Conservation (phyloP, 495 filamentous ascomycete species). For the Hypoxylon trugodes region DNA sequence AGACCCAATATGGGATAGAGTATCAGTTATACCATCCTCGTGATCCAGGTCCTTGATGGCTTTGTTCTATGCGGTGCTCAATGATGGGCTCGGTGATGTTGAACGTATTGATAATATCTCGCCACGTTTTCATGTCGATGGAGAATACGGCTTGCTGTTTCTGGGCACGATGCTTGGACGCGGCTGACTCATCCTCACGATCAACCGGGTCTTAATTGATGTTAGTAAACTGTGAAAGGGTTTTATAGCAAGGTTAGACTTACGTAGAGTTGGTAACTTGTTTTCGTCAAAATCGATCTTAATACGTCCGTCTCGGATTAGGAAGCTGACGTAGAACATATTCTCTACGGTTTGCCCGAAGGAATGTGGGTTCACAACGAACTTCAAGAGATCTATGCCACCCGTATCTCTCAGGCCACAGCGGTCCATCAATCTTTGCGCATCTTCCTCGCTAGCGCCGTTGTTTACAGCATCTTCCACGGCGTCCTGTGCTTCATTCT, state of each 20-base stretch:
- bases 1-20: too few species aligned
- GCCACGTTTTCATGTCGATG: slow-evolving; percentile 84
- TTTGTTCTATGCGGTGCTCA: slow-evolving; percentile 75
- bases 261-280: slow-evolving; percentile 76
- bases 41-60: slow-evolving; percentile 60
- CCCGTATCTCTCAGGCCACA: slow-evolving; percentile 67
- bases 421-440: slow-evolving; percentile 55
- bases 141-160: slow-evolving; percentile 86
- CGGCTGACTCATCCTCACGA: slow-evolving; percentile 33
- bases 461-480: slow-evolving; percentile 50
- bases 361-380: slow-evolving; percentile 85
- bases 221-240: slow-evolving; percentile 22
- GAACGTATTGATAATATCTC: slow-evolving; percentile 75
- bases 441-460: slow-evolving; percentile 38
- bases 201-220: slow-evolving; percentile 32
- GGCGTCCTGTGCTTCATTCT: slow-evolving; percentile 50
- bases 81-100: slow-evolving; percentile 82
- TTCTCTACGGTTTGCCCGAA: slow-evolving; percentile 98
- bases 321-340: slow-evolving; percentile 93
- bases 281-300: slow-evolving; percentile 70
- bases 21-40: slow-evolving; percentile 81
- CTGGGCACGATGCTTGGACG: slow-evolving; percentile 54
- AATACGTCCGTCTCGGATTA: slow-evolving; percentile 85
- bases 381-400: slow-evolving; percentile 78
- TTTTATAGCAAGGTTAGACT: slow-evolving; percentile 40